Evolutionary conservation across 1,284 basidiomycete species (phyloP), one percentile per base, ranked within the genome.

Genomic region (Ceratorhiza oryzae-sativae): DNA sequence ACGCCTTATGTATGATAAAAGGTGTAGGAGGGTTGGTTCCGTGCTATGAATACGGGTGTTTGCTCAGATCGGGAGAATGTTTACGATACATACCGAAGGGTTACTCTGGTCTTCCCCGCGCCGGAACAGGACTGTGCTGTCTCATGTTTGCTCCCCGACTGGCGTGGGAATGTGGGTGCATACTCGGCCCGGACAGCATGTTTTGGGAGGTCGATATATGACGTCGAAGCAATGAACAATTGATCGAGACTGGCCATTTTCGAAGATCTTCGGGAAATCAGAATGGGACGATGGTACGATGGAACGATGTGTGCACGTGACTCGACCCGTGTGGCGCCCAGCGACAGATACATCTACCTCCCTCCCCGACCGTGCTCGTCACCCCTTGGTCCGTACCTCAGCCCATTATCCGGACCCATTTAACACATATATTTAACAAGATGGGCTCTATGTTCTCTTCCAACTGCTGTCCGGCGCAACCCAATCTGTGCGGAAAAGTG

Each of bases 401-500:
- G n/a, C n/a, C n/a, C n/a, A n/a, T n/a, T n/a, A n/a, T n/a, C n/a
- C n/a, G n/a, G n/a, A n/a, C n/a, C n/a, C n/a, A n/a, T n/a, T 45
- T 12, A 45, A 10, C 15, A 8, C 9, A 45, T 3, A 45, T 36
- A n/a, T n/a, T n/a, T n/a, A n/a, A n/a, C n/a, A 49, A 13, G 20
- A 62, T 62, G 60, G 60, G 60, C 46, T 46, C 60, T n/a, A 34
- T 62, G 32, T 23, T 62, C 8, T 62, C 60, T 20, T 18, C 27
- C 32, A 30, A 36, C 23, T 36, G 13, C 32, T 49, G 45, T 30
- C n/a, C 45, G 45, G 55, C 13, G 15, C 65, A 70, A 46, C 77
- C 78, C 15, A 79, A 82, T 73, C 74, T 84, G 25, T 76, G 73
- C 0, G 82, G 82, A 1, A 82, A 82, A 73, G 80, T 84, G 39